Percentiles rank a stretch among this genome's conserved stretches.
Conservation (phyloP, 495 filamentous ascomycete species). For the Talaromyces thailandensis region DNA sequence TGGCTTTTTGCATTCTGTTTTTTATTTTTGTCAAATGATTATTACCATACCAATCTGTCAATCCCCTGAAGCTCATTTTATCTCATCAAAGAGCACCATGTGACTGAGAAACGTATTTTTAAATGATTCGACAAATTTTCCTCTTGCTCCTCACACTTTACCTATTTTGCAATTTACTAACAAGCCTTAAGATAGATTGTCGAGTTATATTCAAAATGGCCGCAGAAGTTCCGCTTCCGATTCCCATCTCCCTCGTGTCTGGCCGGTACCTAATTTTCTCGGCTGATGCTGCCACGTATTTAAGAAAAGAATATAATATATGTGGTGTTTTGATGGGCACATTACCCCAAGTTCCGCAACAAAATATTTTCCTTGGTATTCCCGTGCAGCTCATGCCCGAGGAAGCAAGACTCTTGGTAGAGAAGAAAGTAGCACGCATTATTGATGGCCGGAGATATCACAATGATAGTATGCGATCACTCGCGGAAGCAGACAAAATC, state of each 20-base stretch:
- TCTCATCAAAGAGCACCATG: constrained; percentile 31
- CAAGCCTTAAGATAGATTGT: not conserved
- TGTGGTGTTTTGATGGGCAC: constrained; percentile 81
- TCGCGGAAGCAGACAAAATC: constrained; percentile 45
- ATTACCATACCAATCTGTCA: constrained; percentile 76
- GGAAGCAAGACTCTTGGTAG: constrained; percentile 76
- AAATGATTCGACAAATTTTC: constrained; percentile 24
- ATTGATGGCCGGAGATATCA: constrained; percentile 69
- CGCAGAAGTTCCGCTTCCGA: constrained; percentile 37
- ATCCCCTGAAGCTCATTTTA: constrained; percentile 64
- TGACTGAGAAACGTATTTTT: constrained; percentile 44
- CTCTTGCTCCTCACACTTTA: not conserved
- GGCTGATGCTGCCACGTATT: constrained; percentile 67
- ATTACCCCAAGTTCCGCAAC: constrained; percentile 82
- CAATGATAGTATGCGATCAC: constrained; percentile 44
- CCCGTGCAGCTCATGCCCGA: constrained; percentile 86
- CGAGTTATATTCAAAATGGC: constrained; percentile 20
- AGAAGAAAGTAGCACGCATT: constrained; percentile 68
- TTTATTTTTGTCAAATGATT: constrained; percentile 49
- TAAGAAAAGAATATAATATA: constrained; percentile 75
- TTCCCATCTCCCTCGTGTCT: constrained; percentile 76
- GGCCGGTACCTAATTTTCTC: constrained; percentile 86
- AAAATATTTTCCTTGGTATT: constrained; percentile 88
- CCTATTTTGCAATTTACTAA: not conserved
- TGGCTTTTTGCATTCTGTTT: not conserved